Evolutionary conservation across 139 green algal genomes (phyloP), one percentile per base, ranked within the genome.

Genomic region (Picochlorum sp.): DNA sequence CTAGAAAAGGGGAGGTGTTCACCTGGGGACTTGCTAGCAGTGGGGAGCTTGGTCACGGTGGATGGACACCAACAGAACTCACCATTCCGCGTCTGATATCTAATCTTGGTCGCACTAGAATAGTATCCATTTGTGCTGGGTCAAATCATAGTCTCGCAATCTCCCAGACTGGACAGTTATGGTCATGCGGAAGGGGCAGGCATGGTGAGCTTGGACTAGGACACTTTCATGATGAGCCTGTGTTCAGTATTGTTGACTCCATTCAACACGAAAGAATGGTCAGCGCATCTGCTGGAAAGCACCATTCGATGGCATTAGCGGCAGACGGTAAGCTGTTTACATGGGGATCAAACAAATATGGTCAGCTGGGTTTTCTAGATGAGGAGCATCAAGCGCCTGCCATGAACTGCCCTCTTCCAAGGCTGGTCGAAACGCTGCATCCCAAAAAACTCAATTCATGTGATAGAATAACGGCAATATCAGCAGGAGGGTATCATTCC

Each of bases 81-180:
- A 2, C 49, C 26, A 52, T 83, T 13, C 76, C 76, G 2, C 57
- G 55, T 31, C 49, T 64, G 56, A 60, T 82, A 54, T 65, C 30
- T 3, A 67, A 49, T 5, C 63, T 80, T 21, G 45, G 59, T 44
- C 59, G 71, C 41, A 74, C 79, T 2, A 77, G 82, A n/a, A 82
- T 89, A n/a, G 81, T 91, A 18, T 84, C 71, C 5, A 77, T 90
- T 6, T 80, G 73, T 38, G 73, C 69, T 23, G 88, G 88, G 6
- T 65, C 72, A n/a, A 83, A 80, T 49, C 88, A 95, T 76, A 88
- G 85, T 1, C 65, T 93, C 10, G 88, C 84, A n/a, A 87, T 93
- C 50, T 81, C 67, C 0, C 76, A 86, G 55, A 68, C 47, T 3
- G 88, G 88, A 14, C 65, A 73, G 4, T 65, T 95, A 15, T 94